phyloP scores from a whole-genome alignment of 257 asterid species.

The Ilex asprella region DNA sequence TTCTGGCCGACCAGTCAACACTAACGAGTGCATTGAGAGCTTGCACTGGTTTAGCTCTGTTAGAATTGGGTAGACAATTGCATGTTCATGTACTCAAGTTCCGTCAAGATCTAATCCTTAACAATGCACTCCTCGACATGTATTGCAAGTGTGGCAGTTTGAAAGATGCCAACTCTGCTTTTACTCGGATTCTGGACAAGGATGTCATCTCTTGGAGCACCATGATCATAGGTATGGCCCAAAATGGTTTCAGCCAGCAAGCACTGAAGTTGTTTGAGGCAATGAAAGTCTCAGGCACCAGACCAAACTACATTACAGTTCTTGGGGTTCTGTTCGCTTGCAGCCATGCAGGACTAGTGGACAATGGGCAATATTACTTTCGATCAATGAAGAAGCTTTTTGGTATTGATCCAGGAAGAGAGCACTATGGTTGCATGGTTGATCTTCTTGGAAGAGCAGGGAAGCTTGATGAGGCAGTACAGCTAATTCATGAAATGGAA shows the following conservation, averaged over 20 bases:
- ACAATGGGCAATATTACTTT: slow-evolving; percentile 57
- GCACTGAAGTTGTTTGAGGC: no score
- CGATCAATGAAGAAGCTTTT: slow-evolving; percentile 58
- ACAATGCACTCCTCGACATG: slow-evolving; percentile 89
- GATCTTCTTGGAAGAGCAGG: slow-evolving; percentile 94
- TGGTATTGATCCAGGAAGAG: slow-evolving; percentile 71
- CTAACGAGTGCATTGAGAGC: slow-evolving; percentile 78
- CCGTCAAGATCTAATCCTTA: slow-evolving; percentile 57
- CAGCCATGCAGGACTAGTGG: slow-evolving; percentile 83
- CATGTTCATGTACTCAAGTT: slow-evolving; percentile 82
- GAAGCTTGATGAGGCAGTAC: slow-evolving; percentile 66
- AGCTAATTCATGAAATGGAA: slow-evolving; percentile 59
- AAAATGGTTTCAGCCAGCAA: slow-evolving; percentile 70
- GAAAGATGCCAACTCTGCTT: slow-evolving; percentile 50
- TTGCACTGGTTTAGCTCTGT: slow-evolving; percentile 74
- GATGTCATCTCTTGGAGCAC: slow-evolving; percentile 97
- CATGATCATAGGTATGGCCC: slow-evolving; percentile 88
- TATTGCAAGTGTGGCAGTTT: slow-evolving; percentile 86
- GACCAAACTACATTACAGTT: slow-evolving; percentile 64
- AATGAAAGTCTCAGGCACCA: slow-evolving; percentile 53
- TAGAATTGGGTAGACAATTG: slow-evolving; percentile 78
- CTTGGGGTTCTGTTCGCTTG: slow-evolving; percentile 88
- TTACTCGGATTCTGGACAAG: slow-evolving; percentile 41
- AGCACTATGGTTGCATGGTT: slow-evolving; percentile 88
- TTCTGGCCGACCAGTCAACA: slow-evolving; percentile 56